Percentiles rank a stretch among this genome's conserved stretches.
phyloP scores from a whole-genome alignment of 2,329 filamentous ascomycete genomes.

The Balansia obtecta region DNA sequence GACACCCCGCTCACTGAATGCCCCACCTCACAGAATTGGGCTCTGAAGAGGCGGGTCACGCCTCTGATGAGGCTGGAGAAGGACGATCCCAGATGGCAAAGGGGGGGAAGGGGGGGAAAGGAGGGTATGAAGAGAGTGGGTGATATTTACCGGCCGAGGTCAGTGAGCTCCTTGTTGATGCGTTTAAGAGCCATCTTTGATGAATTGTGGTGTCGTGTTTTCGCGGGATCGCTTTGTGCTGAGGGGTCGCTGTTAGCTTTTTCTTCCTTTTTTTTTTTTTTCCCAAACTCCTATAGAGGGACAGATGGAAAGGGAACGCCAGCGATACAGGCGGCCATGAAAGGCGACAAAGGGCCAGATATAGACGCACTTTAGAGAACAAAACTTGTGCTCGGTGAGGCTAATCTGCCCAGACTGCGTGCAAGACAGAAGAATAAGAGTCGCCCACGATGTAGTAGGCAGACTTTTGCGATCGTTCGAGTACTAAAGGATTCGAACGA shows the following conservation, averaged over 20 bases:
- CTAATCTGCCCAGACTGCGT: conserved; percentile 9
- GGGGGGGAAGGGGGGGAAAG: conserved; percentile 9
- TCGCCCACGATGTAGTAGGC: conserved; percentile 2
- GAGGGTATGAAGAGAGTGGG: conserved; percentile 7
- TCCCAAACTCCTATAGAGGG: not conserved
- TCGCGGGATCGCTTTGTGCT: conserved; percentile 11
- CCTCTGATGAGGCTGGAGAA: conserved; percentile 11
- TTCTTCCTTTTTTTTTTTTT: conserved; percentile 1
- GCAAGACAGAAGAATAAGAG: conserved; percentile 5
- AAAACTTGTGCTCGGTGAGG: conserved; percentile 5
- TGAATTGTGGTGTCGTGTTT: conserved; percentile 19
- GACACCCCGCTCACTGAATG: conserved; percentile 23
- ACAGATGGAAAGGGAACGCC: conserved; percentile 3
- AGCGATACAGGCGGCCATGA: conserved; percentile 7
- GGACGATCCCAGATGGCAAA: not conserved
- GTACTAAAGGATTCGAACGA: not conserved
- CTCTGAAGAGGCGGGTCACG: conserved; percentile 8
- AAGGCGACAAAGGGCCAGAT: conserved; percentile 9
- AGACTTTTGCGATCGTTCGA: conserved; percentile 1
- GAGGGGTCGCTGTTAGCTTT: conserved; percentile 12
- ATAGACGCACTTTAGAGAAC: conserved; percentile 17
- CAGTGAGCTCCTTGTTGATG: conserved; percentile 89
- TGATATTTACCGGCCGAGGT: conserved; percentile 67
- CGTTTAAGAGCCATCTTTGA: conserved; percentile 73
- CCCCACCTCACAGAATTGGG: conserved; percentile 25